Evolutionary conservation across 495 filamentous ascomycete species (phyloP).

Genomic region (Usnea hakonensis): DNA sequence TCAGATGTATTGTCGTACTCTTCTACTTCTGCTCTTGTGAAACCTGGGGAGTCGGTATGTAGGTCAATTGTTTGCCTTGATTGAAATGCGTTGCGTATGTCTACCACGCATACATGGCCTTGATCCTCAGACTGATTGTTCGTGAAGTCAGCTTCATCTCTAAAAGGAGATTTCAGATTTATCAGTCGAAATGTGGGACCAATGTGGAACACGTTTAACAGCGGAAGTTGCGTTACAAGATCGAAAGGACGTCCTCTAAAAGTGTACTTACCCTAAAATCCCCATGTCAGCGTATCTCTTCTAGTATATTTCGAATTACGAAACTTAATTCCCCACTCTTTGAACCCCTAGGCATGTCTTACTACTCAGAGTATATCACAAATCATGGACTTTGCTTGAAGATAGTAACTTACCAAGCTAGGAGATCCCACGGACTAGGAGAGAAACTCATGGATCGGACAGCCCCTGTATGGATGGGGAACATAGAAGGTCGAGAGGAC

Average conservation of each 20-base stretch:
- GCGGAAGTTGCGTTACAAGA: background rate
- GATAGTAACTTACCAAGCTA: slow-evolving; percentile 55
- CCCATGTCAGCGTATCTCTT: background rate
- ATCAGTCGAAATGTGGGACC: background rate
- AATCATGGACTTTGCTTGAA: background rate
- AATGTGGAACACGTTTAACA: background rate
- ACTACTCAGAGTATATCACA: background rate
- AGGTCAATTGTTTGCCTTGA: slow-evolving; percentile 67
- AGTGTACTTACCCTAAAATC: background rate
- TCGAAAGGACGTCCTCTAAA: background rate
- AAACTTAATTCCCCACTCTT: background rate
- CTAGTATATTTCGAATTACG: background rate
- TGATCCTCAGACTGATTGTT: slow-evolving; percentile 60
- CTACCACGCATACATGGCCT: slow-evolving; percentile 74
- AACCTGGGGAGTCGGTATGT: slow-evolving; percentile 44
- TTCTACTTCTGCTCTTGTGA: slow-evolving; percentile 41
- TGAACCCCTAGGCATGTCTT: background rate
- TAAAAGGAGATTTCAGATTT: background rate
- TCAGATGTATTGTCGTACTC: slow-evolving; percentile 38
- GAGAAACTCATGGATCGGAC: slow-evolving; percentile 87
- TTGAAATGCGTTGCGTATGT: slow-evolving; percentile 68
- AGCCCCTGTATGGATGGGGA: slow-evolving; percentile 51
- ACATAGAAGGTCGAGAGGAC: slow-evolving; percentile 33
- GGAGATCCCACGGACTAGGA: slow-evolving; percentile 80
- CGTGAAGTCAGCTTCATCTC: background rate